These are phyloP conservation scores for Symbiodinium pilosum DNA, from an alignment of 73 alveolate species.

Conservation along the genomic window DNA sequence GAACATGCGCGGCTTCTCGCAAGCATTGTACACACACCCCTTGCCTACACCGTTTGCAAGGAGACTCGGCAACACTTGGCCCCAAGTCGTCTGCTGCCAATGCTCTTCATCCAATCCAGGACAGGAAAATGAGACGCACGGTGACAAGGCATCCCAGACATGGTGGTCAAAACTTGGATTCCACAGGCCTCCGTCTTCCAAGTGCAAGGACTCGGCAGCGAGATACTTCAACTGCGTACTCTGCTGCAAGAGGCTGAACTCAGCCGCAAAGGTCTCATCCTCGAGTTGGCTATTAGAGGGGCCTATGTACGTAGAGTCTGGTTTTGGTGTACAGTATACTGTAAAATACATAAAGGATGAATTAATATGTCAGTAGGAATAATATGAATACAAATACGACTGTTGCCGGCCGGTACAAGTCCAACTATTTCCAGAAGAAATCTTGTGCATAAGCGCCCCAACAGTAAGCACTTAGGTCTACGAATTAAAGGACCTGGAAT, in stretches of 20 bases:
- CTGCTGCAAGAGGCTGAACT: not conserved
- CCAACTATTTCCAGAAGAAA: no score
- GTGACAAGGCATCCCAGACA: not conserved
- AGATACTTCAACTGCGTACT: not conserved
- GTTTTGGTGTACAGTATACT: not conserved
- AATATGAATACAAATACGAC: not conserved
- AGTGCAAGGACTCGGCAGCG: not conserved
- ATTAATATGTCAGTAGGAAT: not conserved
- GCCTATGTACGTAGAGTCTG: not conserved
- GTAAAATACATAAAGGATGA: not conserved
- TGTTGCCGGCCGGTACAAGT: no score
- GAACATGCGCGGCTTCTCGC: constrained; percentile 10
- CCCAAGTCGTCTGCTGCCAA: not conserved
- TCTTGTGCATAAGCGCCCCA: not conserved
- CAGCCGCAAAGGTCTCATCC: not conserved
- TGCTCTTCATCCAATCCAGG: not conserved
- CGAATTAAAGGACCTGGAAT: not conserved
- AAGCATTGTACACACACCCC: not conserved
- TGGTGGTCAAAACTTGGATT: not conserved
- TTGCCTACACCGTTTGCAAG: not conserved
- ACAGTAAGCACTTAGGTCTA: not conserved
- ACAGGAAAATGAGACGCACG: constrained; percentile 1
- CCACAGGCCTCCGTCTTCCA: not conserved
- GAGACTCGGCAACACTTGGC: not conserved
- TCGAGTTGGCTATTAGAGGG: not conserved